Evolutionary conservation across 495 filamentous ascomycete genomes (phyloP), one percentile per base, ranked within the genome.

Genomic region (Xylaria acuta): DNA sequence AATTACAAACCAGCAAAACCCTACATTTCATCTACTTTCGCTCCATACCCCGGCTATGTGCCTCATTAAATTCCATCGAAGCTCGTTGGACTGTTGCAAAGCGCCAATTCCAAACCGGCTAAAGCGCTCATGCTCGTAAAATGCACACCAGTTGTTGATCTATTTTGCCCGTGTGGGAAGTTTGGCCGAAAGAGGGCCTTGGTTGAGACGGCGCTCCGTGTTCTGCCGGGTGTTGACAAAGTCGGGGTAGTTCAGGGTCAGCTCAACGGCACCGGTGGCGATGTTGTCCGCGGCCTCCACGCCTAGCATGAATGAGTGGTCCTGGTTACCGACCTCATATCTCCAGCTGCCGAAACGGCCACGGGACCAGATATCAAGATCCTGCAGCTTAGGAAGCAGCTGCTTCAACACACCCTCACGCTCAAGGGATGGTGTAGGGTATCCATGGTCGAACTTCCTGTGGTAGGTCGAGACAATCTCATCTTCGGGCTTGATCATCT

Each of bases 401-500:
- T 97, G 82, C 84, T 91, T 97, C 72, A 99, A 89, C 49, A 95
- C 94, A 76, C 92, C 94, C 80, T 99, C 97, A 84, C 96, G 92
- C 89, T 98, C 96, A 58, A 99, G 89, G 49, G 91, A 87, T 18
- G 96, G 96, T 34, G 95, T 99, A 72, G 96, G 96, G 88, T 99
- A 99, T 75, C 96, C 96, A 86, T 98, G 97, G 82, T 99, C 94
- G 86, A 98, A 99, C 85, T 92, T 90, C 84, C 96, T 94, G 89
- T 97, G 94, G 87, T 99, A 99, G 75, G 95, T 97, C 62, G 93
- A 97, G 79, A 99, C 94, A 74, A 99, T 97, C 87, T 99, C 95
- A 76, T 98, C 96, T 32, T 85, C 84, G 71, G 95, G 84, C 81
- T 92, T 87, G 82, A 99, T 91, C 92, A 99, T 97, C 60, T 95